Evolutionary conservation across 2,329 filamentous ascomycete species (phyloP).

Genomic region (Neofusicoccum cordaticola): DNA sequence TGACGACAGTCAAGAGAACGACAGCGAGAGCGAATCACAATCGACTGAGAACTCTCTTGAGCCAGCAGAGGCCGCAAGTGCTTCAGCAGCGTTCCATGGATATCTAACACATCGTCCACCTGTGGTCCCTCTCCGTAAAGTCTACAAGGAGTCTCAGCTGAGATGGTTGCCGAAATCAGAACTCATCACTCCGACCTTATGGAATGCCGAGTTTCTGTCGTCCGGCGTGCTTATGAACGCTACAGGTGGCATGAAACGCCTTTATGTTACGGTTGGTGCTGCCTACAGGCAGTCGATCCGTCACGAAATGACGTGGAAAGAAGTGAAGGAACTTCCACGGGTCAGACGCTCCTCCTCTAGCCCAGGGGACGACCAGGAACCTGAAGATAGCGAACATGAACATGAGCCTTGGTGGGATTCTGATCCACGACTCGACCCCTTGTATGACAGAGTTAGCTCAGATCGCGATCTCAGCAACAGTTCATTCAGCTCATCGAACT

Average conservation of each 20-base stretch:
- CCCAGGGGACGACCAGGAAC: constrained; percentile 34
- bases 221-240: constrained; percentile 72
- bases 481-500: constrained; percentile 22
- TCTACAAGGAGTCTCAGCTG: constrained; percentile 70
- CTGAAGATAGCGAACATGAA: constrained; percentile 46
- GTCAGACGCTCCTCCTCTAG: constrained; percentile 37
- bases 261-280: constrained; percentile 74
- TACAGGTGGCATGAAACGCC: constrained; percentile 52
- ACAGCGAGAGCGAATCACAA: too few species aligned
- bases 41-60: neutral
- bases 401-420: constrained; percentile 67
- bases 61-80: neutral
- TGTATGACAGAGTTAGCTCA: constrained; percentile 44
- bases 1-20: constrained; percentile 21
- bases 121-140: constrained; percentile 74
- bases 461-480: constrained; percentile 25
- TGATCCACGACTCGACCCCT: constrained; percentile 62
- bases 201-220: constrained; percentile 68
- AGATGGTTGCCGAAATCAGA: constrained; percentile 69
- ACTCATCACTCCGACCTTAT: constrained; percentile 69
- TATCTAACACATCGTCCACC: constrained; percentile 43
- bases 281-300: constrained; percentile 66
- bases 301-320: constrained; percentile 58
- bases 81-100: too few species aligned
- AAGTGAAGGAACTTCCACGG: constrained; percentile 61